A percentile compares a stretch with the other conserved stretches of the same genome.
Conservation (phyloP, 2,329 filamentous ascomycete species). For the Helotiales sp. region DNA sequence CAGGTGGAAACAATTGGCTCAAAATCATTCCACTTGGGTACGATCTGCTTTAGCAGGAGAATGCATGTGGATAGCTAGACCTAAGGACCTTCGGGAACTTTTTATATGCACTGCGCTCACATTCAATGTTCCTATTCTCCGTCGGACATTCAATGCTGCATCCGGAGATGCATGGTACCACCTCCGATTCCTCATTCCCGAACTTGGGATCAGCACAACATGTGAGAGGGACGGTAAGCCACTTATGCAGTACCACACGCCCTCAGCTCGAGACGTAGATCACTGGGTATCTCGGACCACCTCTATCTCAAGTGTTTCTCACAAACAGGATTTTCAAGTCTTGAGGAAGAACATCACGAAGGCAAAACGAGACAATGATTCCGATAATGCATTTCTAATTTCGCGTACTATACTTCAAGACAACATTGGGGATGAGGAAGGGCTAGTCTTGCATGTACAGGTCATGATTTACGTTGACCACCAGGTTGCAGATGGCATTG, state of each 20-base stretch:
- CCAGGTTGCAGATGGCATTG: constrained; percentile 28
- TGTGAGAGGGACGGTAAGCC: constrained; percentile 9
- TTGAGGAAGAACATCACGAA: constrained; percentile 9
- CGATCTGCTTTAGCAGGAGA: constrained; percentile 21
- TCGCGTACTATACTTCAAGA: neutral
- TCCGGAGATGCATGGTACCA: constrained; percentile 13
- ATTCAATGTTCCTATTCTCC: neutral
- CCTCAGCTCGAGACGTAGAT: constrained; percentile 1
- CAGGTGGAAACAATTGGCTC: constrained; percentile 8
- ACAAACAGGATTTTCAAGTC: constrained; percentile 3
- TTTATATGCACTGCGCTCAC: constrained; percentile 14
- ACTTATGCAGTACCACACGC: constrained; percentile 14
- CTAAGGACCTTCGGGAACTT: constrained; percentile 19
- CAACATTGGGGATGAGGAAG: neutral
- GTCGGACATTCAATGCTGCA: neutral
- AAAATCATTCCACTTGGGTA: constrained; percentile 8
- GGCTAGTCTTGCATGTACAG: constrained; percentile 6
- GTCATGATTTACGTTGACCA: constrained; percentile 26
- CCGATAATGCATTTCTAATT: constrained; percentile 14
- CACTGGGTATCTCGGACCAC: constrained; percentile 10
- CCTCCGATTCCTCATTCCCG: constrained; percentile 19
- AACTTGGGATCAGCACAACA: constrained; percentile 8
- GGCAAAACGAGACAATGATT: constrained; percentile 4
- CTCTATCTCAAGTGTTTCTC: neutral
- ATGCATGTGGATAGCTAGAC: constrained; percentile 17